Evolutionary conservation across 108 stramenopile genomes (phyloP).

Genomic region (Skeletonema marinoi): DNA sequence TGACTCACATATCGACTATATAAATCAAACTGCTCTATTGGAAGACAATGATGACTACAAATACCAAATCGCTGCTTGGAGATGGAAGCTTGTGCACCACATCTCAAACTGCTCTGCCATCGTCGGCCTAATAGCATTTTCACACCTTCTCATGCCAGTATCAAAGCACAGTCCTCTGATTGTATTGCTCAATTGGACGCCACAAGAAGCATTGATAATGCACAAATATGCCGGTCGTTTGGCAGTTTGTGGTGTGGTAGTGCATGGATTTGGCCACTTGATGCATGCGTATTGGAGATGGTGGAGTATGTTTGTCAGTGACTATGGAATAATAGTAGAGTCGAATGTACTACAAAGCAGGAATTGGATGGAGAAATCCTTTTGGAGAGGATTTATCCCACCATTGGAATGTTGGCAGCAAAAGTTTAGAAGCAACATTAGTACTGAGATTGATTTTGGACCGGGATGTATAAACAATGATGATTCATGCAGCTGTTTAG

Average conservation of each 20-base stretch:
- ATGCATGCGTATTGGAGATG: conserved; percentile 26
- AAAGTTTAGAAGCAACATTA: background rate
- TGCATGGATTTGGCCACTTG: conserved; percentile 56
- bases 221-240: conserved; percentile 63
- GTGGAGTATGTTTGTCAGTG: conserved; percentile 16
- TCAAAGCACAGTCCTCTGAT: conserved; percentile 49
- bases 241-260: conserved; percentile 22
- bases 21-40: background rate
- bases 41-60: background rate
- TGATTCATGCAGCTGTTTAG: conserved; percentile 52
- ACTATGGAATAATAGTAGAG: background rate
- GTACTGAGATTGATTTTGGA: conserved; percentile 19
- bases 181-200: conserved; percentile 48
- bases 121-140: conserved; percentile 47
- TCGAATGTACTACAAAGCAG: background rate
- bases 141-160: conserved; percentile 51
- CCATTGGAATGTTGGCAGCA: background rate
- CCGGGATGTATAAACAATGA: conserved; percentile 42
- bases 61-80: background rate
- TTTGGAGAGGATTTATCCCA: background rate
- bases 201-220: conserved; percentile 31
- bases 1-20: background rate
- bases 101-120: conserved; percentile 60
- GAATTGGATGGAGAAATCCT: background rate
- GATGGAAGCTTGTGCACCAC: background rate